Base-by-base conservation (phyloP, 1,284 basidiomycete genomes). In the Paramarasmius palmivorus region DNA sequence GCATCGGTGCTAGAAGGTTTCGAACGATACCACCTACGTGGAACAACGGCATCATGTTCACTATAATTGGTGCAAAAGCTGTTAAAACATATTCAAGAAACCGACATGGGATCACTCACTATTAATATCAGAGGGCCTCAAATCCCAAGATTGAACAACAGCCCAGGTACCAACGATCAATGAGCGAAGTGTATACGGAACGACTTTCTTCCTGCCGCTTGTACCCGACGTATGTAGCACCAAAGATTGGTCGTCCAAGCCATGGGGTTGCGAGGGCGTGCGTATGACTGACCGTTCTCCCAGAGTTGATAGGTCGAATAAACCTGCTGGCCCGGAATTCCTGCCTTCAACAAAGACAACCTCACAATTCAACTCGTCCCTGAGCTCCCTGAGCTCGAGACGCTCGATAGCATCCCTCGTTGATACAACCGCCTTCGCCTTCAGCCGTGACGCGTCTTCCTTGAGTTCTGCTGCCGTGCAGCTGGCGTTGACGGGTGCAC, bases 41-140 rank as follows among this genome's bases (percentile, higher is more conserved):
- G 70, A 85, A 87, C 29, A 86, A 74, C 25, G 84, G 84, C 85
- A 87, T 87, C 73, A 87, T 86, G 58, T 78, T 78, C 63, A 77
- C 76, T 77, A 53, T 23, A 23, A 47, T 14, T 15, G 29, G 26
- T 22, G 20, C 15, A 25, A 20, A 26, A 34, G 36, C 29, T 55
- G 46, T 47, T 15, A 17, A 40, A 12, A 25, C 23, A 23, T 17
- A 22, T 14, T 12, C 19, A 34, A 12, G 22, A 23, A 22, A 45
- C 35, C 49, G 19, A 26, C 26, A 42, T 50, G 32, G 29, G 25
- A 53, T 38, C 36, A 68, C 75, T 61, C 59, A 77, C 76, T 65
- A 56, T 79, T 79, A 19, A 77, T 68, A 56, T 79, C 75, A 23
- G 59, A 55, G 15, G 65, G 55, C 7, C 70, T 69, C n/a, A 87